These are phyloP conservation scores for Salvia hispanica DNA, from an alignment of 257 asterid genomes.

Conservation along the genomic window DNA sequence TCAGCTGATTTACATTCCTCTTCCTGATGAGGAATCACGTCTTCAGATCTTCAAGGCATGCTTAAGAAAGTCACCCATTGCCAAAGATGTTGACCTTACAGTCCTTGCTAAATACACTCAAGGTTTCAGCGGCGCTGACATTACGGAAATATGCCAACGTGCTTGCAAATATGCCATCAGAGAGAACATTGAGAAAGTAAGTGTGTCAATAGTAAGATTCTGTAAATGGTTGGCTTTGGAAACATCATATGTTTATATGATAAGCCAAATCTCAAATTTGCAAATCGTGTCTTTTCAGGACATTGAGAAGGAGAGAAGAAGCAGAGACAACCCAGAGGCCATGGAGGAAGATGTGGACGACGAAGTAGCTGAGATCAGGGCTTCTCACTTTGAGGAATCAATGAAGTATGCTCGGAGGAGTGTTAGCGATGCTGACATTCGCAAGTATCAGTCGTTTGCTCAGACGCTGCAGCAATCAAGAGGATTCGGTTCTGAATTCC, in stretches of 20 bases:
- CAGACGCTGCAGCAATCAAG: conserved; percentile 87
- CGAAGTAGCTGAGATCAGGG: conserved; percentile 69
- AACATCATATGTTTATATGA: not conserved
- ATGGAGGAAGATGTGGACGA: conserved; percentile 83
- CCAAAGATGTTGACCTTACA: conserved; percentile 73
- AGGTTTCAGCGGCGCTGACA: conserved; percentile 76
- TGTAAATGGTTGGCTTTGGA: not conserved
- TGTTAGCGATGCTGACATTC: conserved; percentile 35
- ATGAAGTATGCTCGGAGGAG: conserved; percentile 24
- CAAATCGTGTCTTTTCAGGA: conserved; percentile 43
- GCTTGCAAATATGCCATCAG: conserved; percentile 90
- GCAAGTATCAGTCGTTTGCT: conserved; percentile 78
- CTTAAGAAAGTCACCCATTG: conserved; percentile 77
- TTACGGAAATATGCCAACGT: conserved; percentile 55
- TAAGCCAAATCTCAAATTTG: not conserved
- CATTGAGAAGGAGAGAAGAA: conserved; percentile 76
- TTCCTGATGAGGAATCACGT: conserved; percentile 10
- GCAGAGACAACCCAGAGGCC: conserved; percentile 67
- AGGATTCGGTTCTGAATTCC: conserved; percentile 75
- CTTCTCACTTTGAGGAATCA: conserved; percentile 83
- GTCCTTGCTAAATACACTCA: conserved; percentile 86
- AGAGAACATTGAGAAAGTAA: conserved; percentile 87
- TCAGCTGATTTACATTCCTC: too few species aligned
- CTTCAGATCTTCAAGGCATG: conserved; percentile 80
- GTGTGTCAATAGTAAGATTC: not conserved